Evolutionary conservation across 2,329 filamentous ascomycete species (phyloP), one percentile per base, ranked within the genome.

Genomic region (Fusarium keratoplasticum): DNA sequence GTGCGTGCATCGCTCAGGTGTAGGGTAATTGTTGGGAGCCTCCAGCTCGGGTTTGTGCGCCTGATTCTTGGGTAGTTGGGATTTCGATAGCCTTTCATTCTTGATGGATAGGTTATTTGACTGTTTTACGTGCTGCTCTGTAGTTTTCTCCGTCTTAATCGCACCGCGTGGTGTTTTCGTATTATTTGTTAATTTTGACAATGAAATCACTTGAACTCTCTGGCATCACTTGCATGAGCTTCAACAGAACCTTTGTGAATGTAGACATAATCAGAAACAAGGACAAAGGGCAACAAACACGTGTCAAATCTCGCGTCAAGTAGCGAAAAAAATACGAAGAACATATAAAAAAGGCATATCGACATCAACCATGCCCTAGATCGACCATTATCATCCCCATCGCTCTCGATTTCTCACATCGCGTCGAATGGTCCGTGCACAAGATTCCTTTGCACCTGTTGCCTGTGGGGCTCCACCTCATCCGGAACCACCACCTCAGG

Each of bases 371-470:
- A 14, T 54, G 27, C 40, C 47, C 35, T 4, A 63, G n/a, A 27
- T 59, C 11, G 9, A 72, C 11, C 42, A 67, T 67, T 59, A 31
- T 50, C 29, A 71, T 33, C 27, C 36, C 29, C 47, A 62, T 52
- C n/a, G 14, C 25, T 25, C 50, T 31, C 29, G n/a, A 35, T 66
- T 62, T 59, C 61, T 67, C 59, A 52, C 38, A 38, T 70, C 27
- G 59, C 58, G 69, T 31, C 25, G 36, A 33, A n/a, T 73, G 66
- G 72, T 25, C 69, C 69, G 72, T 74, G 72, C 72, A 61, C 47
- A 8, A 25, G 16, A 59, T 40, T 33, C 10, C 50, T 52, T 63
- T 66, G 68, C 71, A 66, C 62, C 55, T 73, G 72, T 58, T 18
- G 40, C 60, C 55, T 70, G 72, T 58, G 22, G 40, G 47, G 69